phyloP scores from a whole-genome alignment of 768 basidiomycete genomes.

The Suillus subluteus region DNA sequence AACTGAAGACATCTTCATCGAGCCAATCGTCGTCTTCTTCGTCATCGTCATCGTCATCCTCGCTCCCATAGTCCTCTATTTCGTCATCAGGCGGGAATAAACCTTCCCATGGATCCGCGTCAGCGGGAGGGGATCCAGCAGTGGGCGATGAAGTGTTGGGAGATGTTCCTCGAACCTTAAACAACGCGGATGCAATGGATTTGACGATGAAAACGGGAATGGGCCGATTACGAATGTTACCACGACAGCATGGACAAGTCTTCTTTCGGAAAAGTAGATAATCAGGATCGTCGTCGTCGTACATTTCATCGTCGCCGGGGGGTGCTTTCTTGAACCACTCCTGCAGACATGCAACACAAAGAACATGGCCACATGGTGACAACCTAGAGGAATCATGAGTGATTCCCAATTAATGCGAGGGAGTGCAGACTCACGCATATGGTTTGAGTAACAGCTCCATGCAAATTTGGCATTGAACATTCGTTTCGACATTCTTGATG shows the following conservation, averaged over 20 bases:
- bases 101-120: slow-evolving; percentile 71
- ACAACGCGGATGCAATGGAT: slow-evolving; percentile 52
- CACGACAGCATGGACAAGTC: slow-evolving; percentile 74
- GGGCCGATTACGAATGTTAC: slow-evolving; percentile 58
- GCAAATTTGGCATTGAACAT: slow-evolving; percentile 76
- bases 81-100: slow-evolving; percentile 58
- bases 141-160: slow-evolving; percentile 23
- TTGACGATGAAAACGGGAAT: slow-evolving; percentile 74
- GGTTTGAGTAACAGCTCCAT: slow-evolving; percentile 70
- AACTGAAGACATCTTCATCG: slow-evolving; percentile 37
- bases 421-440: slow-evolving; percentile 55
- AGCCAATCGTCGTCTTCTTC: slow-evolving; percentile 30
- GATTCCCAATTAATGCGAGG: background rate
- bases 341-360: slow-evolving; percentile 73
- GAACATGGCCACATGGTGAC: slow-evolving; percentile 77
- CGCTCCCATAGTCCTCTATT: slow-evolving; percentile 38
- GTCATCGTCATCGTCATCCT: slow-evolving; percentile 31
- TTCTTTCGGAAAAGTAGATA: slow-evolving; percentile 64
- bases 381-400: slow-evolving; percentile 44
- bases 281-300: slow-evolving; percentile 41
- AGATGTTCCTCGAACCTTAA: slow-evolving; percentile 42
- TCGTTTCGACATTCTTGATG: slow-evolving; percentile 57
- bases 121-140: slow-evolving; percentile 37
- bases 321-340: slow-evolving; percentile 80
- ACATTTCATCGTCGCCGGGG: slow-evolving; percentile 46